Conservation (phyloP, 1,139 yeast species). For the Debaryomycetaceae sp. region DNA sequence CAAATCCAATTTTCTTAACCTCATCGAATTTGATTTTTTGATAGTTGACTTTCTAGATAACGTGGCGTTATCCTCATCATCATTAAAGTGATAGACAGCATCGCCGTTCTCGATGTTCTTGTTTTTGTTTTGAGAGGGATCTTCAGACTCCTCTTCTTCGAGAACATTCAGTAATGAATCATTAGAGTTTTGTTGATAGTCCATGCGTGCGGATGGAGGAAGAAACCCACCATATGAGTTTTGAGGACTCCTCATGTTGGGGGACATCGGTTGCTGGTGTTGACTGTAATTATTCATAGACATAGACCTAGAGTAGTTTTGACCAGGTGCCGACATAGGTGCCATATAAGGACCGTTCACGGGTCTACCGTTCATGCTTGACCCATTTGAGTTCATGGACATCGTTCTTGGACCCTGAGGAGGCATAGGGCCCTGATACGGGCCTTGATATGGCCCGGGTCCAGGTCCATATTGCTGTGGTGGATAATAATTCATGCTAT, state of each 20-base stretch:
- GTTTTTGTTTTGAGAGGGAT: neutral
- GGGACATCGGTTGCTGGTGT: constrained; percentile 1
- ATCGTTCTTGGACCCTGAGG: constrained; percentile 11
- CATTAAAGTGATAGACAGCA: constrained; percentile 31
- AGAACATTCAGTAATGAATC: constrained; percentile 41
- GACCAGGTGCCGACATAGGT: constrained; percentile 2
- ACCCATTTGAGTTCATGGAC: constrained; percentile 12
- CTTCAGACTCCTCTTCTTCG: constrained; percentile 40
- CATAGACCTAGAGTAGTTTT: constrained; percentile 10
- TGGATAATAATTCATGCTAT: neutral
- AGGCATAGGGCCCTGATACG: constrained; percentile 1
- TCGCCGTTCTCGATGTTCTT: constrained; percentile 16
- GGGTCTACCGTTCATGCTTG: constrained; percentile 1
- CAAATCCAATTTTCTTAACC: constrained; percentile 41
- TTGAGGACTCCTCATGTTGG: neutral
- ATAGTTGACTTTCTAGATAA: constrained; percentile 41
- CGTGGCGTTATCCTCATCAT: constrained; percentile 21
- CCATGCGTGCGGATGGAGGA: neutral
- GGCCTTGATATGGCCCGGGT: too few species aligned
- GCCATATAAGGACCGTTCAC: constrained; percentile 3
- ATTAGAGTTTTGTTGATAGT: constrained; percentile 19
- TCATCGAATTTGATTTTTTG: constrained; percentile 40
- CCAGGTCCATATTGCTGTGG: constrained; percentile 2
- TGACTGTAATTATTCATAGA: constrained; percentile 6
- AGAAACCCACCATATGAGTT: neutral